Conservation (phyloP, 768 basidiomycete species). For the Boletus rufocinnamomeus region DNA sequence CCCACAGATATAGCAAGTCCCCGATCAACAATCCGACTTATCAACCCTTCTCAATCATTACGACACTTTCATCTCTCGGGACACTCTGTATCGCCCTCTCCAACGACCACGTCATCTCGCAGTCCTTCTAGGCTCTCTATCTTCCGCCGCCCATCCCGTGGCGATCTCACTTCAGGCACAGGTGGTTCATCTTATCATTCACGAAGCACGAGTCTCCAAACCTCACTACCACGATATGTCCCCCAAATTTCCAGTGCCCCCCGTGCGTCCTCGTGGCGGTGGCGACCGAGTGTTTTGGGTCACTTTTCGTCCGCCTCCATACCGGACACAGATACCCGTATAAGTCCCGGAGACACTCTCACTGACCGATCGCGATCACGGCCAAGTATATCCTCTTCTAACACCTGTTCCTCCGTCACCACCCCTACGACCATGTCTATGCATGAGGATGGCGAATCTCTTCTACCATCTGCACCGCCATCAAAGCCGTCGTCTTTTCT, state of each 20-base stretch:
- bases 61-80: slow-evolving; percentile 47
- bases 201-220: slow-evolving; percentile 53
- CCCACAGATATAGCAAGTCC: slow-evolving; percentile 30
- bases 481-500: slow-evolving; percentile 37
- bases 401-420: slow-evolving; percentile 52
- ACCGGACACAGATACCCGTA: slow-evolving; percentile 45
- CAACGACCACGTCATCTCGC: slow-evolving; percentile 36
- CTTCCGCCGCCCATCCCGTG: slow-evolving; percentile 39
- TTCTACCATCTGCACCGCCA: slow-evolving; percentile 39
- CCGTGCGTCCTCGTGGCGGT: slow-evolving; percentile 41
- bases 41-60: slow-evolving; percentile 41
- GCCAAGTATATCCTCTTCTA: slow-evolving; percentile 62
- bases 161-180: slow-evolving; percentile 30
- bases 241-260: slow-evolving; percentile 9
- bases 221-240: slow-evolving; percentile 33
- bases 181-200: slow-evolving; percentile 41
- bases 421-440: slow-evolving; percentile 36
- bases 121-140: slow-evolving; percentile 46
- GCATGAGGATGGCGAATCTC: slow-evolving; percentile 43
- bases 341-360: slow-evolving; percentile 43
- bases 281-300: slow-evolving; percentile 66
- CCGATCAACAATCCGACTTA: slow-evolving; percentile 37
- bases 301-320: slow-evolving; percentile 57
- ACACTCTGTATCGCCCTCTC: slow-evolving; percentile 43
- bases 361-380: slow-evolving; percentile 53